Conservation (phyloP, 148 eudicot species). For the Chenopodium album region DNA sequence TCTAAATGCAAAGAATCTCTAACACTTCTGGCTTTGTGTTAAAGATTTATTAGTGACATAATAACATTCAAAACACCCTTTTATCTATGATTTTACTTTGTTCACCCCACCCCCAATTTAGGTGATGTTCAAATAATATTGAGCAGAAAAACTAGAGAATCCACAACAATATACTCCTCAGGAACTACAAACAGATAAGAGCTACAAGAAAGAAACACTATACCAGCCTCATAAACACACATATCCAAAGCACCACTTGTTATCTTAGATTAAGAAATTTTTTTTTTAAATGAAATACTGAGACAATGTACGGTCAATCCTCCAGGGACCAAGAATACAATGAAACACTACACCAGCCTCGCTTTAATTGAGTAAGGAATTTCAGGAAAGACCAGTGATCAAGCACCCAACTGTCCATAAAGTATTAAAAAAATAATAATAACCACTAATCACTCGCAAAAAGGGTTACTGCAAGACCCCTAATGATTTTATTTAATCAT, state of each 20-base stretch:
- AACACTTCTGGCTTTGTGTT: background rate
- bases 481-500: background rate
- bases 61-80: background rate
- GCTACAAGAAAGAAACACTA: background rate
- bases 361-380: too few species aligned
- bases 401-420: background rate
- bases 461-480: background rate
- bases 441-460: background rate
- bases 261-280: background rate
- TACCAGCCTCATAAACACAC: background rate
- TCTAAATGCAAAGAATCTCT: background rate
- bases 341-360: background rate
- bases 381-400: background rate
- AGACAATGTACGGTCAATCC: background rate
- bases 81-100: background rate
- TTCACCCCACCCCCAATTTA: background rate
- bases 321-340: background rate
- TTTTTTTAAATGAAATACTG: background rate
- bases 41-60: background rate
- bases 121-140: background rate
- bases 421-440: too few species aligned
- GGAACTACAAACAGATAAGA: too few species aligned
- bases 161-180: background rate
- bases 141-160: too few species aligned
- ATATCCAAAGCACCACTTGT: background rate